Evolutionary conservation across 805 yeast genomes (phyloP).

Genomic region (Metschnikowia hibisci): DNA sequence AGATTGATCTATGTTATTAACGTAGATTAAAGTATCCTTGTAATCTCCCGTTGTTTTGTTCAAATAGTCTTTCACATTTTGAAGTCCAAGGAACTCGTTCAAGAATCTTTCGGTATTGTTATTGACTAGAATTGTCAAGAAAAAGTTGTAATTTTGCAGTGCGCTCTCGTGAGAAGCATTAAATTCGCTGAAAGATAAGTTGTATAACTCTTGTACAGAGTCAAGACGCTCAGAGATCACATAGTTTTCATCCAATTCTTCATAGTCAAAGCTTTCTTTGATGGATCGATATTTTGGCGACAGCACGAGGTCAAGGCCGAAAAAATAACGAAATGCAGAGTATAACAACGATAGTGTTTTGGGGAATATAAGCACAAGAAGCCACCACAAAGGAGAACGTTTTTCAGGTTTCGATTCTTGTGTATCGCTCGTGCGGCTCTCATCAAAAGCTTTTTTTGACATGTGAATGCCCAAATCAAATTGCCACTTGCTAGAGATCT

Average conservation of each 20-base stretch:
- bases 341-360: conserved; percentile 42
- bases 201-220: conserved; percentile 4
- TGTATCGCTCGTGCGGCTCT: conserved; percentile 1
- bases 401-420: conserved; percentile 10
- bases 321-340: conserved; percentile 28
- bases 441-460: conserved; percentile 21
- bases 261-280: conserved; percentile 23
- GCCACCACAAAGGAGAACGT: conserved; percentile 33
- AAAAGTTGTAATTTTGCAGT: conserved; percentile 30
- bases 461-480: conserved; percentile 39
- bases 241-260: conserved; percentile 21
- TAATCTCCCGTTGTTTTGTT: conserved; percentile 20
- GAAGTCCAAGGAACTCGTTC: conserved; percentile 12
- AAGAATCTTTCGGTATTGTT: conserved; percentile 21
- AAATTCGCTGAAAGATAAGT: conserved; percentile 19
- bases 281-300: conserved; percentile 18
- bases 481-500: conserved; percentile 39
- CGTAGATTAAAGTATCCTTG: conserved; percentile 28
- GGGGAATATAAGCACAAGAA: conserved; percentile 55
- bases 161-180: conserved; percentile 29
- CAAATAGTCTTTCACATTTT: conserved; percentile 20
- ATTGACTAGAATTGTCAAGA: conserved; percentile 32
- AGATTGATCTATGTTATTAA: conserved; percentile 28
- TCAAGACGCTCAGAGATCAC: conserved; percentile 2
- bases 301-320: conserved; percentile 21